Percentiles rank a stretch among this genome's conserved stretches.
Evolutionary conservation across 768 basidiomycete genomes (phyloP).

Genomic region (Tephrocybe sp.): DNA sequence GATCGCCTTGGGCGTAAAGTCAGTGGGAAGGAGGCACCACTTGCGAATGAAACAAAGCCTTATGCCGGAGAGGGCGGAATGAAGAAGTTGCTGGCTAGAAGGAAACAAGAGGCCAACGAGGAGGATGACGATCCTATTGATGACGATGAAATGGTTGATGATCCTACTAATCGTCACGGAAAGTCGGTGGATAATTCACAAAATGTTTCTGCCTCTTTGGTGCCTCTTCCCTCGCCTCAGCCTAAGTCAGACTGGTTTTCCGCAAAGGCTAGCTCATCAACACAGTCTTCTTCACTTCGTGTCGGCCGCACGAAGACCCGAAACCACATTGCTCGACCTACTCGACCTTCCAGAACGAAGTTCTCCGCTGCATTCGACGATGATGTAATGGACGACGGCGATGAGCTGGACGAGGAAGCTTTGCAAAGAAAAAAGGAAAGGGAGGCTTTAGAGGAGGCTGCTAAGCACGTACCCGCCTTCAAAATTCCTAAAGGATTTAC

Average conservation of each 20-base stretch:
- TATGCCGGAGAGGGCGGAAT: slow-evolving; percentile 79
- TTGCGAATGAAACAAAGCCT: slow-evolving; percentile 63
- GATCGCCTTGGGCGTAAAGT: slow-evolving; percentile 46
- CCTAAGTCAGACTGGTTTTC: slow-evolving; percentile 33
- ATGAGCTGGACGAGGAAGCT: slow-evolving; percentile 29
- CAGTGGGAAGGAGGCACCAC: slow-evolving; percentile 37
- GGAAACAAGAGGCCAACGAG: slow-evolving; percentile 57
- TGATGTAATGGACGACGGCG: slow-evolving; percentile 44
- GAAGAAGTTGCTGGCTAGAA: slow-evolving; percentile 70
- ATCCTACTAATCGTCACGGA: slow-evolving; percentile 9
- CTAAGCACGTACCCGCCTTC: slow-evolving; percentile 56
- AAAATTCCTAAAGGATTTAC: slow-evolving; percentile 63
- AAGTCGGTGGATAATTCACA: slow-evolving; percentile 16
- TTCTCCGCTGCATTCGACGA: slow-evolving; percentile 70
- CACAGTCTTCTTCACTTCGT: slow-evolving; percentile 55
- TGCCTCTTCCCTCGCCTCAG: slow-evolving; percentile 21
- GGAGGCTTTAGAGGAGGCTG: slow-evolving; percentile 52
- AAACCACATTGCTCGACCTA: slow-evolving; percentile 61
- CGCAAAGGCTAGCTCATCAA: slow-evolving; percentile 26
- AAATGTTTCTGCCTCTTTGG: slow-evolving; percentile 16
- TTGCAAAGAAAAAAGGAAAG: slow-evolving; percentile 42
- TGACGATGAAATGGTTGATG: slow-evolving; percentile 30
- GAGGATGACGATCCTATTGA: slow-evolving; percentile 28
- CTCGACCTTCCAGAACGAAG: slow-evolving; percentile 44
- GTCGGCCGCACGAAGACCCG: slow-evolving; percentile 64